Evolutionary conservation across 2,329 filamentous ascomycete genomes (phyloP), one percentile per base, ranked within the genome.

Genomic region (Exophiala sp.): DNA sequence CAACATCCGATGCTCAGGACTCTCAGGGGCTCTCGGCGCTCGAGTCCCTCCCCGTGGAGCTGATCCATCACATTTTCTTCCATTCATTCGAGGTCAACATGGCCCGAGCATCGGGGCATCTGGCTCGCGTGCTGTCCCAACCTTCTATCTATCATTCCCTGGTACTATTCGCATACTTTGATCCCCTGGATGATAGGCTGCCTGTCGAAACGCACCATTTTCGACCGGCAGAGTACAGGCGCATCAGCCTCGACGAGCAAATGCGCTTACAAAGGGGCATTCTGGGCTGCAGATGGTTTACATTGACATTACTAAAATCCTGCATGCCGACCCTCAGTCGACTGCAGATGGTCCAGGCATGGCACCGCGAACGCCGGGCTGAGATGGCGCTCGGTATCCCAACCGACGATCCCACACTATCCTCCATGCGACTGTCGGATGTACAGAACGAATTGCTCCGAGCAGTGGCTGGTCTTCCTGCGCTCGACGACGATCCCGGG

Each of bases 31-130:
- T 66, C 2, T 68, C 68, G 2, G 48, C 52, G 8, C 61, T 79
- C 10, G 74, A 79, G 57, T 49, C 56, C 3, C 64, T 79, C 0
- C 76, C 76, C 40, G 40, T 43, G 23, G 40, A 43, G 32, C 60
- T 79, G 9, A 65, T 78, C 14, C 72, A 78, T 55, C 65, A 69
- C 30, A 76, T 79, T 38, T 78, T 78, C 53, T 63, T 74, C n/a
- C 61, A 68, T 21, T 68, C 71, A 2, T 58, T 71, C 19, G 74
- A 77, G 53, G 56, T 73, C 22, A 70, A 72, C 32, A 59, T 75
- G 2, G 65, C 71, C 2, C 64, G 63, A 13, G 65, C 68, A 5
- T 78, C 75, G 0, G 63, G 62, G 0, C 53, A 62, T 9, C 58
- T 79, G 10, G 67, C 65, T 8, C 58, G 60, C 0, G 65, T 64